Evolutionary conservation across 805 yeast genomes (phyloP), one percentile per base, ranked within the genome.

Genomic region (Wickerhamiella siamensis): DNA sequence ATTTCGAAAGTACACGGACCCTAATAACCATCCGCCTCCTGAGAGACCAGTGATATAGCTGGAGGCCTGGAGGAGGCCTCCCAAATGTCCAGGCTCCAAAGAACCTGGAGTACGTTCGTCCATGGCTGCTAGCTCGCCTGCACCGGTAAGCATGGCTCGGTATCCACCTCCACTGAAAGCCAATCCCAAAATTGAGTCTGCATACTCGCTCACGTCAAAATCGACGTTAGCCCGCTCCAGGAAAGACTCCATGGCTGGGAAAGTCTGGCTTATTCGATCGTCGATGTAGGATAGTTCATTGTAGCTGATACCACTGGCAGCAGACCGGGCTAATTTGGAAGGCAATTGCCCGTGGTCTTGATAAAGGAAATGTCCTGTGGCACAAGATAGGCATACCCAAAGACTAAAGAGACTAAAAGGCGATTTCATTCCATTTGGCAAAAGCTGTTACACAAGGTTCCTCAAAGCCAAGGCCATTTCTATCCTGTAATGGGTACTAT

Each of bases 161-260:
- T 72, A 86, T 4, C 96, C 96, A 51, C 96, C 96, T 36, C 95
- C 95, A 15, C 83, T 74, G 50, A 77, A 75, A 5, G 84, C 77
- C 14, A 63, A 45, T 5, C 66, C 69, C 19, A 49, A 39, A 3
- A 50, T 45, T 19, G 51, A 43, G 15, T 33, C 39, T 15, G 74
- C 51, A 10, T 47, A 16, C 4, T 12, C 5, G n/a, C 17, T 18
- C 5, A 31, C 33, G 18, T 43, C 46, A 20, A 43, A 40, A n/a
- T 40, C 43, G 6, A 37, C 35, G 17, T 40, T 26, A 3, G 46
- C 24, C 9, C 21, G 10, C 18, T n/a, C 12, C 27, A 40, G 33
- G 17, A 36, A 43, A 18, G 27, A 27, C 2, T 17, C 15, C 3
- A 43, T 29, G 3, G 38, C 43, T 15, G 10, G 18, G 5, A n/a